Conservation (phyloP, 2,329 filamentous ascomycete species). For the Coniochaeta ligniaria region DNA sequence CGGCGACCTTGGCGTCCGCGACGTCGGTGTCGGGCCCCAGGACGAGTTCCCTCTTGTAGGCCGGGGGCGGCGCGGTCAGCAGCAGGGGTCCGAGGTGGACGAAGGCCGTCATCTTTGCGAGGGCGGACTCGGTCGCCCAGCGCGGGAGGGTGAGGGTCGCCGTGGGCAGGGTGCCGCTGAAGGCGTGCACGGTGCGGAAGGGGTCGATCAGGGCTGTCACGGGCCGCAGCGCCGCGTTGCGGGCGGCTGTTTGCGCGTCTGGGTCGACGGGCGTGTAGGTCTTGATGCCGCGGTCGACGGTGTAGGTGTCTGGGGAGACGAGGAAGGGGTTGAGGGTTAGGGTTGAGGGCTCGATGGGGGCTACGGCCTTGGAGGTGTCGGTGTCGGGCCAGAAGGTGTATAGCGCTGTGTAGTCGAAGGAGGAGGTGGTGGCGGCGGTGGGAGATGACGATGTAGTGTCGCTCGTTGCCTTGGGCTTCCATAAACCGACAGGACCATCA, state of each 20-base stretch:
- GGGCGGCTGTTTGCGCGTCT: constrained; percentile 9
- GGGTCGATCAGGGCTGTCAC: constrained; percentile 24
- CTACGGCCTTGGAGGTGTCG: no score
- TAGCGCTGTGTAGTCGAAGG: no score
- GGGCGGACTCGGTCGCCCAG: constrained; percentile 29
- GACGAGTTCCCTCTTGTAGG: no score
- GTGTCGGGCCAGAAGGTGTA: no score
- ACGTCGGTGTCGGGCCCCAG: no score
- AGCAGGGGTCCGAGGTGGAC: constrained; percentile 28
- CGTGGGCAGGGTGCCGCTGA: constrained; percentile 25
- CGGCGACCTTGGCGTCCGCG: no score
- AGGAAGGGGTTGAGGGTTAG: no score
- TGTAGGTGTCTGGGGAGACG: no score
- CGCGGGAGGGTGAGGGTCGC: constrained; percentile 18
- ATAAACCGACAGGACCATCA: constrained; percentile 34
- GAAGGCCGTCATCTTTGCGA: constrained; percentile 31
- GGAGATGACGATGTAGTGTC: constrained; percentile 17
- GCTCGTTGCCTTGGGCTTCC: constrained; percentile 13
- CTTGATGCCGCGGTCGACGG: no score
- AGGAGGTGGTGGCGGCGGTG: no score
- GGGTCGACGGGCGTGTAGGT: no score
- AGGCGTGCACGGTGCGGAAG: constrained; percentile 24
- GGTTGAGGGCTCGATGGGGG: no score
- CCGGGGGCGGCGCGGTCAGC: constrained; percentile 11
- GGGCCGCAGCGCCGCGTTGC: constrained; percentile 17